Evolutionary conservation across 2,329 filamentous ascomycete species (phyloP), one percentile per base, ranked within the genome.

Genomic region (Sclerotinia glacialis): DNA sequence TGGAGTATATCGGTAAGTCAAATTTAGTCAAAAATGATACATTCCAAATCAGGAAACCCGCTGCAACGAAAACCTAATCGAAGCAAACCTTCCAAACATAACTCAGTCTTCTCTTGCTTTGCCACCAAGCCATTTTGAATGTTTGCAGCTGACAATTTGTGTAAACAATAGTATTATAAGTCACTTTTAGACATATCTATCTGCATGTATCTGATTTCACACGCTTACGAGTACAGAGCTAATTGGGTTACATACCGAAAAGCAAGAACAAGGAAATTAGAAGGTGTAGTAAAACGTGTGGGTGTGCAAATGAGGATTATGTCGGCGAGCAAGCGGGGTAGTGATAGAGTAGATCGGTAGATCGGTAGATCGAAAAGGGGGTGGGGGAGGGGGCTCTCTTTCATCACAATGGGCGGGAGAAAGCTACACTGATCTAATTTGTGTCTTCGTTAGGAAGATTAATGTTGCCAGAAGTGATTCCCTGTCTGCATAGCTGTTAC

Each of bases 341-440:
- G 34, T 40, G 37, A 40, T 40, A 40, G 37, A 40, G 12, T 40
- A 8, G 37, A 40, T 40, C 37, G 2, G 31, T 31, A 31, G 7
- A 9, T 52, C 28, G 16, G 37, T 40, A 40, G 9, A 11, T 53
- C 31, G 18, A 21, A n/a, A 34, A 31, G 14, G 8, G 18, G 50
- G 0, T 11, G n/a, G 2, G 9, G 34, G 9, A 37, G 11, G 14
- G 21, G 18, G 1, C 1, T 11, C 8, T 21, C 26, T 0, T 53
- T 53, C 2, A 21, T 53, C 5, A n/a, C 11, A 28, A 31, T 12
- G 2, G 2, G 8, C 0, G 34, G 28, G 18, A n/a, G 8, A 21
- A 18, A 53, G 18, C 3, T 2, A 53, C 28, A 12, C 8, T 12
- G 18, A n/a, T 21, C 28, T 53, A 12, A 37, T 9, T 37, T 11